Evolutionary conservation across 2,329 filamentous ascomycete genomes (phyloP), one percentile per base, ranked within the genome.

Genomic region (Pseudophaeomoniella oleicola): DNA sequence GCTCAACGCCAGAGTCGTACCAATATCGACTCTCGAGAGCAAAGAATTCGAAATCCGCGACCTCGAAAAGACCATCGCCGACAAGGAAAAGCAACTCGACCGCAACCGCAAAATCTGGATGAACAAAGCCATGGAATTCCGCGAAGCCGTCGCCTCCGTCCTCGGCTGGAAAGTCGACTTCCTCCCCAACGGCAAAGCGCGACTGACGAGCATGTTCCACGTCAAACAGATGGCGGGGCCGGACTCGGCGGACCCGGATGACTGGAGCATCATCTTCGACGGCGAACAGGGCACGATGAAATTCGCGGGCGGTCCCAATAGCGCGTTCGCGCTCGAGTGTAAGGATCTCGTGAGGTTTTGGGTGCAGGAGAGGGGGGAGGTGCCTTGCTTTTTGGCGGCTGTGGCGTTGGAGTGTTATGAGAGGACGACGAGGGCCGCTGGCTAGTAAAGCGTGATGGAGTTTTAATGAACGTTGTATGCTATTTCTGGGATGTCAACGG

Each of bases 221-320:
- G 80, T 86, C 30, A 14, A 11, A 11, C 18, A 14, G 16, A 30
- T 6, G 9, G 38, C 22, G 3, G 43, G 40, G 17, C 44, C 44
- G 17, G 45, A 47, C 17, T 37, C 40, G 10, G 32, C 14, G 14
- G 48, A 46, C 16, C 57, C 60, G 18, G 60, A 58, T 36, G 63
- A 66, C 41, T 66, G 67, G 44, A 72, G 63, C 4, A 76, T 77
- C 32, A 75, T 94, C 0, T 94, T 94, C 55, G 86, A 94, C 57
- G 86, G 86, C 36, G 86, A 94, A 61, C 78, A 81, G 39, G 90
- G 88, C 5, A 94, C 87, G 1, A 98, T 98, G 90, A 98, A 98
- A 68, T 82, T 98, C 39, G 83, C 80, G 19, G 90, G 90, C 1
- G 90, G 90, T 0, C 83, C 86, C 1, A 73, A 82, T 52, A 92